Evolutionary conservation across 148 eudicot species (phyloP).

Genomic region (Dysphania ambrosioides): DNA sequence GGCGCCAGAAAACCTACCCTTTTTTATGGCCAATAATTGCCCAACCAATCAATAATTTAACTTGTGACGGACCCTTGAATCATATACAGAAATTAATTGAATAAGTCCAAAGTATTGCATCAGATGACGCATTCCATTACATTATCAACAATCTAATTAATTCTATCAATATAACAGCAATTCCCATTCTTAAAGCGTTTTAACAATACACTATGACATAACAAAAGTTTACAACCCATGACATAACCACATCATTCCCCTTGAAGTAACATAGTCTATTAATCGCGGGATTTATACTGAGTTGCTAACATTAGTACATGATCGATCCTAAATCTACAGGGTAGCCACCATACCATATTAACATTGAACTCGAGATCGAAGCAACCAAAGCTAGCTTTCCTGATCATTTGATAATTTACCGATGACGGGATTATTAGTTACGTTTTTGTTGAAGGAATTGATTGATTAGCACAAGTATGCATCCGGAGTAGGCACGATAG

Average conservation of each 20-base stretch:
- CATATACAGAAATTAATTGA: background rate
- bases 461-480: slow-evolving; percentile 22
- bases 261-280: too few relatives aligned
- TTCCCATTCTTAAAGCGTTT: background rate
- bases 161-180: background rate
- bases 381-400: too few relatives aligned
- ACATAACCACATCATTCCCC: background rate
- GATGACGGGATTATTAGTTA: too few relatives aligned
- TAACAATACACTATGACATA: background rate
- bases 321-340: too few relatives aligned
- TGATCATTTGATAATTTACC: too few relatives aligned
- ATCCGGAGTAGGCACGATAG: slow-evolving; percentile 7
- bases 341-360: too few relatives aligned
- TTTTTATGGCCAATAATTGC: slow-evolving; percentile 13
- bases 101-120: slow-evolving; percentile 1
- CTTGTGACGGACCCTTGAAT: slow-evolving; percentile 1
- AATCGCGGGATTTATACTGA: background rate
- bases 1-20: background rate
- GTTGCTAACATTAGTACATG: background rate
- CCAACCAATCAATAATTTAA: slow-evolving; percentile 21
- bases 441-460: too few relatives aligned
- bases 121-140: background rate
- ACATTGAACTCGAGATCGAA: too few relatives aligned
- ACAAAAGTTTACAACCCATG: too few relatives aligned
- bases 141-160: background rate